Conservation (phyloP, 2,329 filamentous ascomycete genomes). For the Arachnopeziza araneosa region DNA sequence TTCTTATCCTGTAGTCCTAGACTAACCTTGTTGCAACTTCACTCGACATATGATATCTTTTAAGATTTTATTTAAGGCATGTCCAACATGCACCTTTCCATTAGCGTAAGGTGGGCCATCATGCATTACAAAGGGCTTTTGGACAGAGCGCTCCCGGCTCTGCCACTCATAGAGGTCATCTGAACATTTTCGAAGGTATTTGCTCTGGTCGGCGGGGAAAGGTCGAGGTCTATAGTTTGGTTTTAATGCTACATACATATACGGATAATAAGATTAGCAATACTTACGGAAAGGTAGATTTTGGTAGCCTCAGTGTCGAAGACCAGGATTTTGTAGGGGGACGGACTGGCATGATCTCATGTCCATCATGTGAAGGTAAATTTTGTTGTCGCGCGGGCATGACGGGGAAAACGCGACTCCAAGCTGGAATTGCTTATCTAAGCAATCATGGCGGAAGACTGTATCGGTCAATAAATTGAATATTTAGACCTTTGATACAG, state of each 20-base stretch:
- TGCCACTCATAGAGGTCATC: slow-evolving; percentile 93
- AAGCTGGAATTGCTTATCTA: neutral
- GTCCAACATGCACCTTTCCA: slow-evolving; percentile 82
- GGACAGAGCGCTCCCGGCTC: slow-evolving; percentile 28
- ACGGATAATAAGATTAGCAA: neutral
- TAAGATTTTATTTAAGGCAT: slow-evolving; percentile 93
- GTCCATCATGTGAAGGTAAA: slow-evolving; percentile 11
- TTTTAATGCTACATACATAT: neutral
- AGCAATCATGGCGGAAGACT: neutral
- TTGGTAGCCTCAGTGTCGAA: slow-evolving; percentile 69
- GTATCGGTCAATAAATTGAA: too few relatives aligned
- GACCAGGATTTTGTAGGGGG: slow-evolving; percentile 55
- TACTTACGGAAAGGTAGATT: slow-evolving; percentile 64
- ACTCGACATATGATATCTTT: slow-evolving; percentile 89
- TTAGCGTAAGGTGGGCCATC: slow-evolving; percentile 98
- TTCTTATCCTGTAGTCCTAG: neutral
- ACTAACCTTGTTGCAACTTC: slow-evolving; percentile 63
- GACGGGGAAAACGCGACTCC: too few relatives aligned
- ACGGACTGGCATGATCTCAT: slow-evolving; percentile 27
- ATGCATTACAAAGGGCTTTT: slow-evolving; percentile 69
- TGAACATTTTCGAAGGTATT: slow-evolving; percentile 69
- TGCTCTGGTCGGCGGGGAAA: slow-evolving; percentile 38
- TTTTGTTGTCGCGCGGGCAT: too few relatives aligned
- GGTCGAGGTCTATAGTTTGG: slow-evolving; percentile 30
- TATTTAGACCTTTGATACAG: too few relatives aligned